Percentiles rank a stretch among this genome's conserved stretches.
phyloP scores from a whole-genome alignment of 805 yeast genomes.

The Tetrapisispora arboricola region DNA sequence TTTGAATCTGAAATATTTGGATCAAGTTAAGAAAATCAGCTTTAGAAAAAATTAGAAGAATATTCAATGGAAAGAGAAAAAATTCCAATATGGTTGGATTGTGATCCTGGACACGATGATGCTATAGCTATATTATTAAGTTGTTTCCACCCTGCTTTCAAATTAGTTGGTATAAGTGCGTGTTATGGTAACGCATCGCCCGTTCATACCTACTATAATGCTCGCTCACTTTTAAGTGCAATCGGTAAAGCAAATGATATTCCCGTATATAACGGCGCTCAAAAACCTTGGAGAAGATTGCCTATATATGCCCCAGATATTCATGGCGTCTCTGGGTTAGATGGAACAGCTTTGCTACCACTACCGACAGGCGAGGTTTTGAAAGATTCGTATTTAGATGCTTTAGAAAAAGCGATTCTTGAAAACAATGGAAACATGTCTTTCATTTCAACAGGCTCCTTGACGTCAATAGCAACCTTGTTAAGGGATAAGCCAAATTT shows the following conservation, averaged over 20 bases:
- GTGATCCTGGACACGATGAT: constrained; percentile 91
- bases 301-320: constrained; percentile 47
- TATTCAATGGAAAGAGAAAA: constrained; percentile 15
- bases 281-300: constrained; percentile 42
- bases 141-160: constrained; percentile 46
- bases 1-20: no score
- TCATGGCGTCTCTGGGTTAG: constrained; percentile 69
- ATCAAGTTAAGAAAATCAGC: background rate
- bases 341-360: constrained; percentile 59
- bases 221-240: constrained; percentile 57
- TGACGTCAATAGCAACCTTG: constrained; percentile 60
- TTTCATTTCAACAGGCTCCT: constrained; percentile 65
- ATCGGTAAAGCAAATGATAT: constrained; percentile 36
- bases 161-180: constrained; percentile 60
- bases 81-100: constrained; percentile 78
- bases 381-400: constrained; percentile 28
- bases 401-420: constrained; percentile 36
- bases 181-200: constrained; percentile 65
- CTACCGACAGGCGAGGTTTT: constrained; percentile 27
- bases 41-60: background rate
- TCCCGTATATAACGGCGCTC: constrained; percentile 60
- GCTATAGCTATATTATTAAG: constrained; percentile 64
- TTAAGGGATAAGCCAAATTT: constrained; percentile 46
- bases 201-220: constrained; percentile 55
- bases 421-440: constrained; percentile 40